Base-by-base conservation (phyloP, 352 stramenopile genomes). In the Elongisporangium undulatum region DNA sequence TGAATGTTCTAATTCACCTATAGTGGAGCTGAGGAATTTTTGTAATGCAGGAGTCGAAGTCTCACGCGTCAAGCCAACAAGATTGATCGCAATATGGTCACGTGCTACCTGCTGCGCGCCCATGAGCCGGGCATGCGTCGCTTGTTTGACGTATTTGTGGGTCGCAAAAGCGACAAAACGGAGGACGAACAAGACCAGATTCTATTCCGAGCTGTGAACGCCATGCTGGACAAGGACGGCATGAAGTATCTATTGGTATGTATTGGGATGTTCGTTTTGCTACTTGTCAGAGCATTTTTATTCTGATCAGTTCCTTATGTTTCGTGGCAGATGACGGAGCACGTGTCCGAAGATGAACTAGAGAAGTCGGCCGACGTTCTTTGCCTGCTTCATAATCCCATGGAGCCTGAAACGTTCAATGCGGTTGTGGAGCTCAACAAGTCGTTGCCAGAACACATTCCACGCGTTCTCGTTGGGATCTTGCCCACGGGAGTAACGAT, bases 341-440 rank as follows among this genome's bases (percentile, higher is more conserved):
- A 71, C 29, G 59, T 90, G 48, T 68, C 68, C 1, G 78, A 78
- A 21, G 82, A 79, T 5, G 79, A 93, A 50, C 74, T 93, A 15
- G 77, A 89, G 60, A 75, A 82, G 54, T 80, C 77, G 41, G 84
- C 84, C 1, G 84, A 93, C 63, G 82, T 90, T 56, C 49, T 93
- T 48, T 84, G 86, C 39, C 68, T 91, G 22, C 53, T 93, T 34
- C 73, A 85, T 57, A 81, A 93, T 56, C 84, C 84, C 24, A 57
- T 76, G 0, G 70, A 89, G 23, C 54, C 72, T 5, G 56, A 66
- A 50, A 87, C 77, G 56, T 71, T 77, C 54, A 53, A 67, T 12
- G 59, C 71, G 26, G 79, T 75, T 10, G 75, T 89, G 56, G 77
- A 85, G 26, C 55, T 81, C 63, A 71, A 77, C 58, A 79, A 77